phyloP scores from a whole-genome alignment of 257 asterid genomes.

The Ligustrum vulgare region DNA sequence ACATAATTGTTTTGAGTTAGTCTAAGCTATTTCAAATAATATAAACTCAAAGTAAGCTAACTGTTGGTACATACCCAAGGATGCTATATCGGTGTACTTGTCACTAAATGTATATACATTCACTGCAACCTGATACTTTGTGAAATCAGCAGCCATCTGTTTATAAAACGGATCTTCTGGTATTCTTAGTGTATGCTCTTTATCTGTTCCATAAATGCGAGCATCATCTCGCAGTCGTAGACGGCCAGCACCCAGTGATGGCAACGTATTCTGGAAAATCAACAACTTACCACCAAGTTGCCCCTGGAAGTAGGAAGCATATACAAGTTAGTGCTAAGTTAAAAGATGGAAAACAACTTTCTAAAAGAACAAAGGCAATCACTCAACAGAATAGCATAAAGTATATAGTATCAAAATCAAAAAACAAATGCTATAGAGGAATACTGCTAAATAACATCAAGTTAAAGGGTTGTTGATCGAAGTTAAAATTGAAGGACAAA shows the following conservation, averaged over 20 bases:
- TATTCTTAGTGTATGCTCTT: slow-evolving; percentile 72
- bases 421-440: slow-evolving; percentile 9
- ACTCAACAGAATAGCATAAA: slow-evolving; percentile 10
- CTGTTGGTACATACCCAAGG: slow-evolving; percentile 58
- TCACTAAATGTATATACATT: slow-evolving; percentile 91
- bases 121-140: slow-evolving; percentile 89
- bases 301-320: slow-evolving; percentile 55
- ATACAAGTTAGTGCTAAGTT: slow-evolving; percentile 27
- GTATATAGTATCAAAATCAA: background rate
- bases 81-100: slow-evolving; percentile 85
- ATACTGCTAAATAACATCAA: slow-evolving; percentile 9
- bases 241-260: slow-evolving; percentile 95
- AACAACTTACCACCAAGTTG: slow-evolving; percentile 95
- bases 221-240: slow-evolving; percentile 83
- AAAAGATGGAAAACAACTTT: slow-evolving; percentile 17
- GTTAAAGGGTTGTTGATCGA: slow-evolving; percentile 3
- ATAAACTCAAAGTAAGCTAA: slow-evolving; percentile 6
- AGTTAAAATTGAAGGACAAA: slow-evolving; percentile 9
- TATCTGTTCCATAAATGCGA: slow-evolving; percentile 84
- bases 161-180: slow-evolving; percentile 98
- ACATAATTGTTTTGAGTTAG: background rate
- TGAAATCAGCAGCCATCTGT: slow-evolving; percentile 99
- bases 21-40: slow-evolving; percentile 16
- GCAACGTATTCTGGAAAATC: slow-evolving; percentile 86
- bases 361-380: background rate